Percentiles rank a stretch among this genome's conserved stretches.
Conservation (phyloP, 2,329 filamentous ascomycete species). For the Aspergillus piperis region DNA sequence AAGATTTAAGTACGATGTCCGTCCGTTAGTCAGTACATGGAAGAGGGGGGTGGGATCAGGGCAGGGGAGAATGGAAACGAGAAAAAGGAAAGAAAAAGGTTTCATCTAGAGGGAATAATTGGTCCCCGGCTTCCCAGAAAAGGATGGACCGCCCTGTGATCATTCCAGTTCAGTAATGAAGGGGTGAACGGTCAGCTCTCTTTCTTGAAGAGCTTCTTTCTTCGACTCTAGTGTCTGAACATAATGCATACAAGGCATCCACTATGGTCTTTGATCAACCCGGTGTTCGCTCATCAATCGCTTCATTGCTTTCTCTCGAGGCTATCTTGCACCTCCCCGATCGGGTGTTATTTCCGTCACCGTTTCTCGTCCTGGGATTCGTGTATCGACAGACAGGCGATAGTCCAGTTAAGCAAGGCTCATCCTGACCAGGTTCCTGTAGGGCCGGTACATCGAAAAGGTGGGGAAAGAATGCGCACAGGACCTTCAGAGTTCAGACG, state of each 20-base stretch:
- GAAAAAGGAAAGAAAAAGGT: conserved; percentile 5
- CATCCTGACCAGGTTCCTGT: conserved; percentile 1
- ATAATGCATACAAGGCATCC: not conserved
- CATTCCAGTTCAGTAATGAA: conserved; percentile 24
- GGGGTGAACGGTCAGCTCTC: conserved; percentile 14
- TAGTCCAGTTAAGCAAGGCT: not conserved
- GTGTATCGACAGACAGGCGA: not conserved
- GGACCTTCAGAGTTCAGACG: not conserved
- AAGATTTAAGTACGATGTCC: conserved; percentile 3
- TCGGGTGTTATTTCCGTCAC: not conserved
- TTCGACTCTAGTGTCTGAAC: not conserved
- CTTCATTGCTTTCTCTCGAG: not conserved
- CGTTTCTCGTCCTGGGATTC: not conserved
- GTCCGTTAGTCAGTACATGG: not conserved
- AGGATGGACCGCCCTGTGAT: conserved; percentile 17
- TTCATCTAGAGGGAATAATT: conserved; percentile 16
- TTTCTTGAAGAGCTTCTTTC: not conserved
- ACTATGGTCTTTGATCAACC: not conserved
- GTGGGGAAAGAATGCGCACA: conserved; percentile 9
- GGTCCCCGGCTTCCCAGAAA: conserved; percentile 16
- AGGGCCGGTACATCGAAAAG: conserved; percentile 2
- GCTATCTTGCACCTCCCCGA: not conserved
- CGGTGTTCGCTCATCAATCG: not conserved
- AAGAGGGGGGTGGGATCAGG: not conserved
- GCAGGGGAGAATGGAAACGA: conserved; percentile 6